phyloP scores from a whole-genome alignment of 169 alveolate genomes.

The Plasmodium sp. region DNA sequence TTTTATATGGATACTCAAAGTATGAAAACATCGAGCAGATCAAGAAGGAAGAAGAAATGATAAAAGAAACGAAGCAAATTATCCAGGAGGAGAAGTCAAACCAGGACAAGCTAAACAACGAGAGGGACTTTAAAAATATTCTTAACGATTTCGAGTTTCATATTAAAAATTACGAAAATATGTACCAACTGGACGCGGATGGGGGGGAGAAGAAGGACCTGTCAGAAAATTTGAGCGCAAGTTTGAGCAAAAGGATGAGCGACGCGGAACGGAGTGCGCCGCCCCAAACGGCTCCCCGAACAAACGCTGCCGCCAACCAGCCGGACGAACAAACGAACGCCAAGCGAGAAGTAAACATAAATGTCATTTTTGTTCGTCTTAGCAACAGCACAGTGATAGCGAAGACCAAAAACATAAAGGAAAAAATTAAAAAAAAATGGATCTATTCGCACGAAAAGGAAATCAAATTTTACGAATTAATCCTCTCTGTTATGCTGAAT shows the following conservation, averaged over 20 bases:
- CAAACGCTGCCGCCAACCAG: not conserved
- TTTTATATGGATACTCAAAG: conserved; percentile 66
- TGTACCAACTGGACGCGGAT: conserved; percentile 10
- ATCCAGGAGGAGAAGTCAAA: conserved; percentile 44
- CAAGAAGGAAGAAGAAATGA: conserved; percentile 59
- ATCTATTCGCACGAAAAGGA: conserved; percentile 85
- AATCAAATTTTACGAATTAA: conserved; percentile 81
- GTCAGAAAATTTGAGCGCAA: not conserved
- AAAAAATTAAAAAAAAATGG: conserved; percentile 76
- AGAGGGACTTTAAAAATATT: conserved; percentile 49
- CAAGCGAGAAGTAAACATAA: conserved; percentile 70
- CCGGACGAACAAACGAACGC: not conserved
- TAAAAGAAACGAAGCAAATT: conserved; percentile 44
- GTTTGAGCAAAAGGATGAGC: not conserved
- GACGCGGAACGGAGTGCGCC: not conserved
- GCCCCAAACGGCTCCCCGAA: not conserved
- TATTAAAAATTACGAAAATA: conserved; percentile 41
- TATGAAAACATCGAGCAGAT: conserved; percentile 63
- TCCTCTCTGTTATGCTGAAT: conserved; percentile 79
- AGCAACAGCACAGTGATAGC: conserved; percentile 83
- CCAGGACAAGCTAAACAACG: conserved; percentile 11
- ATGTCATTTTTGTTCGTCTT: conserved; percentile 81
- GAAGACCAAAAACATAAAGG: conserved; percentile 78
- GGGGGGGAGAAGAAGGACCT: not conserved
- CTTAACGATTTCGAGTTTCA: conserved; percentile 35